A percentile compares a stretch with the other conserved stretches of the same genome.
phyloP scores from a whole-genome alignment of 176 grass and related monocot genomes.

The Neostapfia colusana region DNA sequence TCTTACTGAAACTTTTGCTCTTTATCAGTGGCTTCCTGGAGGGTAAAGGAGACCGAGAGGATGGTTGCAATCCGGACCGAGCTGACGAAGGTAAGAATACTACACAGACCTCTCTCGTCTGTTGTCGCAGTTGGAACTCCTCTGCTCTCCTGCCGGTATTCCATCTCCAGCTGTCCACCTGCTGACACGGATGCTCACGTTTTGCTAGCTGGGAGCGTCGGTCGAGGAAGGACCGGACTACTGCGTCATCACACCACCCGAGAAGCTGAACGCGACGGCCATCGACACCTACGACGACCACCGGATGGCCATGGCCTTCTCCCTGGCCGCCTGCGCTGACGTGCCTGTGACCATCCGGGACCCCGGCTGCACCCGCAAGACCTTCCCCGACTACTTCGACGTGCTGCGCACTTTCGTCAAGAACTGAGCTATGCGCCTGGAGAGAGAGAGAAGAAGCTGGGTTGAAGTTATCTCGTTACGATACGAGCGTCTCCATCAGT shows the following conservation, averaged over 20 bases:
- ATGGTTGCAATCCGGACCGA: conserved; percentile 88
- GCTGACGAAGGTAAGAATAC: conserved; percentile 70
- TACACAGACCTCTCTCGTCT: background rate
- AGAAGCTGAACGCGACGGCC: conserved; percentile 71
- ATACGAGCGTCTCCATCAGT: no score
- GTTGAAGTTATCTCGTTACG: background rate
- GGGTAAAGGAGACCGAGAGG: conserved; percentile 98
- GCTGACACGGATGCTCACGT: background rate
- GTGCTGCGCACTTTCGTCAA: conserved; percentile 75
- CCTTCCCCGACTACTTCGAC: conserved; percentile 94
- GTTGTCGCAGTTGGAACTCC: background rate
- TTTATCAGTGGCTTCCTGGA: conserved; percentile 91
- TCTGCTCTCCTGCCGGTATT: background rate
- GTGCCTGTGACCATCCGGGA: conserved; percentile 85
- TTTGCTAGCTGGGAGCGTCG: conserved; percentile 66
- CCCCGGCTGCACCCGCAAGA: conserved; percentile 90
- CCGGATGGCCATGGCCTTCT: conserved; percentile 97
- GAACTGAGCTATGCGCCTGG: conserved; percentile 31
- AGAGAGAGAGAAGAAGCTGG: no score
- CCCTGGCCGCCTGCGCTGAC: conserved; percentile 73
- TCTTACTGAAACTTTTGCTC: conserved; percentile 3
- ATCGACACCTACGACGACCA: conserved; percentile 96
- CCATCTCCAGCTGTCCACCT: background rate
- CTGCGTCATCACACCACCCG: conserved; percentile 89
- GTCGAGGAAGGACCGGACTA: conserved; percentile 97